Evolutionary conservation across 1,284 basidiomycete species (phyloP).

Genomic region (Ceratobasidium sp.): DNA sequence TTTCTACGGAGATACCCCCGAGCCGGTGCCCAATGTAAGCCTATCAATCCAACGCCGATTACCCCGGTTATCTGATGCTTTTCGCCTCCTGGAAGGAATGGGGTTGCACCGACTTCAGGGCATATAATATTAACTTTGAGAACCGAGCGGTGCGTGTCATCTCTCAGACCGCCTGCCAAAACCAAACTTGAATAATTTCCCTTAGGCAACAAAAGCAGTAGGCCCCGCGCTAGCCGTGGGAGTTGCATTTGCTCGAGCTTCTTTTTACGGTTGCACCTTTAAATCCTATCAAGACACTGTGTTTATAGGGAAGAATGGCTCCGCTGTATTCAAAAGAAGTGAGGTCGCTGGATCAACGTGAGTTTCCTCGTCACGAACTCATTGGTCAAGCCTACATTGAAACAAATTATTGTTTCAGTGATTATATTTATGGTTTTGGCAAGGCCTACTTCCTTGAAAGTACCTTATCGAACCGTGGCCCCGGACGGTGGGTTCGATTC

Average conservation of each 20-base stretch:
- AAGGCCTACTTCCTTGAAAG: conserved; percentile 58
- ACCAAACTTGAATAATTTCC: conserved; percentile 9
- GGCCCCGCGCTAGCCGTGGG: conserved; percentile 46
- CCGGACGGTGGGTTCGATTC: conserved; percentile 66
- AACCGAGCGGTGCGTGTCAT: conserved; percentile 66
- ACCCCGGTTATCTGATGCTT: conserved; percentile 3
- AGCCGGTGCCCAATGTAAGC: conserved; percentile 36
- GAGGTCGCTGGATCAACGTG: conserved; percentile 66
- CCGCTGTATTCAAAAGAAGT: conserved; percentile 66
- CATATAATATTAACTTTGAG: conserved; percentile 70
- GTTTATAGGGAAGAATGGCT: conserved; percentile 65
- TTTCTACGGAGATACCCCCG: conserved; percentile 38
- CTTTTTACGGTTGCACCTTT: conserved; percentile 70
- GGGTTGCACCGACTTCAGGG: conserved; percentile 58
- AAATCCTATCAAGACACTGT: conserved; percentile 70
- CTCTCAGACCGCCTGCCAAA: neutral
- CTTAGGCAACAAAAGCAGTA: conserved; percentile 40
- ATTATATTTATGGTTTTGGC: conserved; percentile 62
- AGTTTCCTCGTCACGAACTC: conserved; percentile 50
- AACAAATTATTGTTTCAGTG: conserved; percentile 43
- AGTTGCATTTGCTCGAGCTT: conserved; percentile 51
- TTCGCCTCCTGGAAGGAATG: conserved; percentile 10
- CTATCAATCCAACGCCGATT: conserved; percentile 45
- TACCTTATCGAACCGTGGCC: conserved; percentile 64
- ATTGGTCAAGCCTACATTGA: conserved; percentile 38